These are phyloP conservation scores for Populus ilicifolia DNA, from an alignment of 345 rosid species.

Conservation along the genomic window DNA sequence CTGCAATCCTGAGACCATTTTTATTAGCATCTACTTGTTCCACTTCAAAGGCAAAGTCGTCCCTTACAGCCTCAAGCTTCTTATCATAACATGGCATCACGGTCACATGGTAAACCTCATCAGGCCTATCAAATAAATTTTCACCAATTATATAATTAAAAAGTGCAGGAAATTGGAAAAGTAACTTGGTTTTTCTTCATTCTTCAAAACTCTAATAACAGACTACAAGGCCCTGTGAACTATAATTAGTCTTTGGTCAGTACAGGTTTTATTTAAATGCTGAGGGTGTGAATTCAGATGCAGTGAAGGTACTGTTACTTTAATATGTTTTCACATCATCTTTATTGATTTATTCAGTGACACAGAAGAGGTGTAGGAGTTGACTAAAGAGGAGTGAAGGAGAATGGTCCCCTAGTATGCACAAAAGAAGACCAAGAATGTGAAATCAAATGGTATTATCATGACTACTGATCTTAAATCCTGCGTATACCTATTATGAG, in stretches of 20 bases:
- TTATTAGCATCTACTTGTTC: constrained; percentile 29
- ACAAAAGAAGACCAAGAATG: background rate
- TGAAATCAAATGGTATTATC: background rate
- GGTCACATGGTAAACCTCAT: constrained; percentile 83
- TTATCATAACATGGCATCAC: constrained; percentile 99
- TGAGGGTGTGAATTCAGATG: background rate
- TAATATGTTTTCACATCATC: background rate
- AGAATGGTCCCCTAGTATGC: background rate
- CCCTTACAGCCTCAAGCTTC: constrained; percentile 93
- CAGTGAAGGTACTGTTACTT: background rate
- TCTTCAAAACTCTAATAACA: background rate
- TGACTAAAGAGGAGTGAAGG: background rate
- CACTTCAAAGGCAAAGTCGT: constrained; percentile 63
- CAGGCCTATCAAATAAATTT: constrained; percentile 48
- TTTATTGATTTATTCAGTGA: background rate
- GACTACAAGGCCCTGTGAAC: background rate
- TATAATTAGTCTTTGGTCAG: background rate
- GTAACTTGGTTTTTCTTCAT: background rate
- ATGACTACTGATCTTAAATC: background rate
- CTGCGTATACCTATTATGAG: background rate
- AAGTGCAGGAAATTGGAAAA: background rate
- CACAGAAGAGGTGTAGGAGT: background rate
- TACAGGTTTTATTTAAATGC: too few species aligned
- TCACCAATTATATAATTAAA: constrained; percentile 2
- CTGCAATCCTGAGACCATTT: constrained; percentile 35